These are phyloP conservation scores for Vigna trinervia DNA, from an alignment of 306 rosid species.

Conservation along the genomic window DNA sequence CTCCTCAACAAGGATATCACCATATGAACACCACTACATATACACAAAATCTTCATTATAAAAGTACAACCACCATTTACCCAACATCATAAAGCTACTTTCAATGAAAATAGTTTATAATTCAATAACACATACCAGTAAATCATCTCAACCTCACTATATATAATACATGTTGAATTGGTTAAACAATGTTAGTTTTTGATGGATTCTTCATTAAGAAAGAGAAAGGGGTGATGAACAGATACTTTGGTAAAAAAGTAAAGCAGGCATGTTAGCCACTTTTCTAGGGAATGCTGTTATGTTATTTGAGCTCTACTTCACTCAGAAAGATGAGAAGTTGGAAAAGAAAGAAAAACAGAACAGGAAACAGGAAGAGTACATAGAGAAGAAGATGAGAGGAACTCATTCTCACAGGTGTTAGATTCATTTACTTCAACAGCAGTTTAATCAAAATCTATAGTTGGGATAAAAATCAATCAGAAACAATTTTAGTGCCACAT, in stretches of 20 bases:
- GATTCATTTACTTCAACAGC: slow-evolving; percentile 5
- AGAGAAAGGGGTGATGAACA: not conserved
- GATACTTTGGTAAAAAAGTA: not conserved
- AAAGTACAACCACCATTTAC: not conserved
- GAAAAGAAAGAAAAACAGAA: not conserved
- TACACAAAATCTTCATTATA: not conserved
- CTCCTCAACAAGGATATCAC: not conserved
- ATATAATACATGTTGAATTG: not conserved
- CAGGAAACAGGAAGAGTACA: not conserved
- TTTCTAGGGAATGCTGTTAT: not conserved
- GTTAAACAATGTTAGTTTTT: not conserved
- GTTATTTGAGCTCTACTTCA: not conserved
- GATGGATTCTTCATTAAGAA: slow-evolving; percentile 14
- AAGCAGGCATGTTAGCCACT: not conserved
- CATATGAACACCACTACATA: slow-evolving; percentile 17
- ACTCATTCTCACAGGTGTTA: not conserved
- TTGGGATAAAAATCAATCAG: not conserved
- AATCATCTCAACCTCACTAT: no score
- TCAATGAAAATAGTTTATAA: not conserved
- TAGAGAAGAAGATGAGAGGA: not conserved
- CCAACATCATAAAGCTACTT: slow-evolving; percentile 1
- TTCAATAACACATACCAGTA: not conserved
- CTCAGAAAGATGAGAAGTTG: not conserved
- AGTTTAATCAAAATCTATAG: no score
- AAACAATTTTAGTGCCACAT: not conserved